Evolutionary conservation across 1,139 yeast species (phyloP).

Genomic region (Yamadazyma sp.): DNA sequence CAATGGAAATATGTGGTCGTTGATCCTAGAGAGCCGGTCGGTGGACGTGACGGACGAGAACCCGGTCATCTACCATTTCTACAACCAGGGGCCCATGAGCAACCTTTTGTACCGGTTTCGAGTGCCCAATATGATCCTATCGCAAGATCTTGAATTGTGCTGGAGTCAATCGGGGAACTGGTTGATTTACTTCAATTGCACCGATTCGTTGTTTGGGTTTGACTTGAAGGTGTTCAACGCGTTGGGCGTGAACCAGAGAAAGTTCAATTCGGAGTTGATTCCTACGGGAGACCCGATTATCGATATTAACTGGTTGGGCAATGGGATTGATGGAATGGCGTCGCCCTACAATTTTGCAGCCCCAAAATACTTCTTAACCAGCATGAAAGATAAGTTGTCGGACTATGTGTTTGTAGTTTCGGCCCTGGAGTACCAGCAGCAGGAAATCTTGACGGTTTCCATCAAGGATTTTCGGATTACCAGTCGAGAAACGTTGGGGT

Average conservation of each 20-base stretch:
- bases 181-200: constrained; percentile 28
- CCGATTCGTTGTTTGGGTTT: constrained; percentile 30
- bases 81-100: constrained; percentile 36
- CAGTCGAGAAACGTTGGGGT: constrained; percentile 7
- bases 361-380: constrained; percentile 10
- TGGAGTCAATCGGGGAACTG: constrained; percentile 42
- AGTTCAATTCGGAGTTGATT: constrained; percentile 11
- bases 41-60: constrained; percentile 10
- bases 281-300: constrained; percentile 21
- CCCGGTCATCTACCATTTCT: constrained; percentile 34
- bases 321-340: constrained; percentile 15
- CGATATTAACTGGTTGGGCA: constrained; percentile 18
- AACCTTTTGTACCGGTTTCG: constrained; percentile 22
- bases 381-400: constrained; percentile 8
- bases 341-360: constrained; percentile 11
- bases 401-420: constrained; percentile 20
- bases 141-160: constrained; percentile 19
- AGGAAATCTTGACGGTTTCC: constrained; percentile 20
- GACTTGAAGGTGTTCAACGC: constrained; percentile 27
- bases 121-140: constrained; percentile 18
- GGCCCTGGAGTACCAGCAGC: constrained; percentile 7
- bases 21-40: constrained; percentile 21
- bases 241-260: constrained; percentile 21
- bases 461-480: constrained; percentile 19
- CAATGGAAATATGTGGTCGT: constrained; percentile 28